Conservation (phyloP, 805 yeast genomes). For the Priceomyces haplophilus region DNA sequence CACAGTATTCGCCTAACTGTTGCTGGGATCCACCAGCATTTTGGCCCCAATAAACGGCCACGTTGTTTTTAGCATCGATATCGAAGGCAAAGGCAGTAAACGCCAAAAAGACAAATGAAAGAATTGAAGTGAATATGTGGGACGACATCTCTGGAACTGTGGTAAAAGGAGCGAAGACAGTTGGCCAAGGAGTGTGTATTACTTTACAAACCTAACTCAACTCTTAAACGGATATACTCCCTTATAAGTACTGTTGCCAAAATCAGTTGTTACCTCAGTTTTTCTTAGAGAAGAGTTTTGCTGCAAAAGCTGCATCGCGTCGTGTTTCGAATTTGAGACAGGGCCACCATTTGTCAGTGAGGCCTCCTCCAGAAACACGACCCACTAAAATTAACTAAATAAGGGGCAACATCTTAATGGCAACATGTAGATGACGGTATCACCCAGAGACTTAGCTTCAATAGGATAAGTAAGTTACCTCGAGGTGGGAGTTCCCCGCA, state of each 20-base stretch:
- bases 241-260: neutral
- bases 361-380: neutral
- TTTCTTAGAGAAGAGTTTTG: neutral
- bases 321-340: neutral
- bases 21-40: slow-evolving; percentile 34
- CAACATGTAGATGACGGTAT: no score
- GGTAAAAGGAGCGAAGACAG: slow-evolving; percentile 2
- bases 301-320: neutral
- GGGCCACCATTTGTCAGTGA: neutral
- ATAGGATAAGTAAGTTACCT: no score
- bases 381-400: neutral
- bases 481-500: no score
- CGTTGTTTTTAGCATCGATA: slow-evolving; percentile 18
- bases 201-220: neutral
- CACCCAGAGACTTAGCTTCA: no score
- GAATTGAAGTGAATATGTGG: slow-evolving; percentile 3
- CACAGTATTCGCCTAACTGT: slow-evolving; percentile 53
- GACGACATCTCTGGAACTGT: no score
- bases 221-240: neutral
- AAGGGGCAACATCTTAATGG: no score
- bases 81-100: slow-evolving; percentile 11
- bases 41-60: slow-evolving; percentile 32
- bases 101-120: neutral
- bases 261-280: neutral
- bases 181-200: slow-evolving; percentile 1